These are phyloP conservation scores for Kernera saxatilis DNA, from an alignment of 345 rosid genomes.

Conservation along the genomic window DNA sequence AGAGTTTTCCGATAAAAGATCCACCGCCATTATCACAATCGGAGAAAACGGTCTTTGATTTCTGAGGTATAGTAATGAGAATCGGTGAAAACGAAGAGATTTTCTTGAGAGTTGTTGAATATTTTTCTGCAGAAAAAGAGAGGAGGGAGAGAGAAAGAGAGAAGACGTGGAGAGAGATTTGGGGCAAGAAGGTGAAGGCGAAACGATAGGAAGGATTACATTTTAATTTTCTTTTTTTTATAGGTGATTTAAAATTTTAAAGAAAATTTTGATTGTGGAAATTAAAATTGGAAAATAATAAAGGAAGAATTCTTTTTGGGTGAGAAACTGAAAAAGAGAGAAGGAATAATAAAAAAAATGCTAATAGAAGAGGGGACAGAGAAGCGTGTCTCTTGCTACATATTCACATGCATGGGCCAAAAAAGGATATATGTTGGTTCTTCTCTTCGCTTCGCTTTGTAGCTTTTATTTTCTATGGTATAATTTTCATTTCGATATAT, in stretches of 20 bases:
- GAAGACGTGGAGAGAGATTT: constrained; percentile 21
- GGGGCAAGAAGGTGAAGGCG: constrained; percentile 13
- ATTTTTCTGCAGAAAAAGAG: constrained; percentile 3
- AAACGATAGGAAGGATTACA: constrained; percentile 7
- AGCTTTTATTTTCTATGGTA: neutral
- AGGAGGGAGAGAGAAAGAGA: constrained; percentile 2
- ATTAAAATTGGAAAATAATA: neutral
- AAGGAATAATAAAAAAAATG: neutral
- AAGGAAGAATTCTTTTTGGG: neutral
- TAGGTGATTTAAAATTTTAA: constrained; percentile 6
- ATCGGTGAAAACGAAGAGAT: neutral
- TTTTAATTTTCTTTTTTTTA: constrained; percentile 8
- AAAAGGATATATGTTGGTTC: constrained; percentile 27
- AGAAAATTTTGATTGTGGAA: neutral
- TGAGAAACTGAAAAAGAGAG: constrained; percentile 10
- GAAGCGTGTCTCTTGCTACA: constrained; percentile 30
- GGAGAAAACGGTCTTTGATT: neutral
- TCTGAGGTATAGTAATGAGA: neutral
- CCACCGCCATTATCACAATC: constrained; percentile 51
- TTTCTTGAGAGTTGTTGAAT: neutral
- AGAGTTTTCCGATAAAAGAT: constrained; percentile 49
- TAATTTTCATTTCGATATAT: neutral
- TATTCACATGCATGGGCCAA: constrained; percentile 37
- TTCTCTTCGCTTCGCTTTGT: constrained; percentile 18
- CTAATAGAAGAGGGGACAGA: constrained; percentile 25